phyloP scores from a whole-genome alignment of 169 alveolate species.

The Amoebophrya sp. region DNA sequence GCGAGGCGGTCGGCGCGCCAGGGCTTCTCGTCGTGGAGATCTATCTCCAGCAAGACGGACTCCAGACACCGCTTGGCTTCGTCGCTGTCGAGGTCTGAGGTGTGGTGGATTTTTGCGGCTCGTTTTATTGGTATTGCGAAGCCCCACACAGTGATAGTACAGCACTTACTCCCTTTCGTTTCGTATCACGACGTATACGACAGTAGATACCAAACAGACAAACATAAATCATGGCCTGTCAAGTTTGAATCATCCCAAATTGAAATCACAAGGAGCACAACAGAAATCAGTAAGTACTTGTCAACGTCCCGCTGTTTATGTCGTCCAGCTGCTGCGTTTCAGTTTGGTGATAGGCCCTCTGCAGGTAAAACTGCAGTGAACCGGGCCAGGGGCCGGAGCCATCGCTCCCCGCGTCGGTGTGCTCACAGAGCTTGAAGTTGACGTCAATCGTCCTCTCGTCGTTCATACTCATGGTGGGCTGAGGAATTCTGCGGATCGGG shows the following conservation, averaged over 20 bases:
- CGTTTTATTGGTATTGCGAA: no score
- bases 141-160: no score
- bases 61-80: background rate
- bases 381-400: background rate
- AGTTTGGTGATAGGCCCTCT: background rate
- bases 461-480: no score
- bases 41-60: background rate
- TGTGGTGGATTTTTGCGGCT: no score
- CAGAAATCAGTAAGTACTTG: background rate
- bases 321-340: background rate
- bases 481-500: no score
- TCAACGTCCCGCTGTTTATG: background rate
- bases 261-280: background rate
- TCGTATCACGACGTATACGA: no score
- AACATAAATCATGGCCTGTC: no score
- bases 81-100: background rate
- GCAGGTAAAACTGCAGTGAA: background rate
- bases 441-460: background rate
- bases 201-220: no score
- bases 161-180: no score
- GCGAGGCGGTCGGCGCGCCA: background rate
- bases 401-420: background rate
- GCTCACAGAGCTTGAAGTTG: background rate
- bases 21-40: background rate
- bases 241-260: no score